Percentiles rank a stretch among this genome's conserved stretches.
phyloP scores from a whole-genome alignment of 176 grass and related monocot species.

The Alopecurus myosuroides region DNA sequence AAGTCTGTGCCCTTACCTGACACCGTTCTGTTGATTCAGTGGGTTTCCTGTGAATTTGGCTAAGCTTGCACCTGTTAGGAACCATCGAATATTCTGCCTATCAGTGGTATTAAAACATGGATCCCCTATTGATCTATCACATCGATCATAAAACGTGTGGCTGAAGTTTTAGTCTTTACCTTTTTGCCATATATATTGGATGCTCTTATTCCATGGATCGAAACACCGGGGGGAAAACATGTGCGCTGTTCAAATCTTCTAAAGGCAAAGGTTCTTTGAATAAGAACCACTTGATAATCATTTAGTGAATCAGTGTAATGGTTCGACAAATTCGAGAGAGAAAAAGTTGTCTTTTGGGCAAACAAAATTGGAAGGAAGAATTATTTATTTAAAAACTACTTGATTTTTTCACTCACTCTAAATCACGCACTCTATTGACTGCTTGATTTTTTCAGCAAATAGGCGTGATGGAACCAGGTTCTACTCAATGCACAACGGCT shows the following conservation, averaged over 20 bases:
- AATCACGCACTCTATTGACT: no score
- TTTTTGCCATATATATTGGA: background rate
- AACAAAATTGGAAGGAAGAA: no score
- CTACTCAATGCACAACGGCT: no score
- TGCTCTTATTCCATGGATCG: background rate
- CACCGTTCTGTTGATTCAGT: background rate
- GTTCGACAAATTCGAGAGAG: background rate
- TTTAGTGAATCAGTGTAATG: background rate
- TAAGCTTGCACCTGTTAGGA: conserved; percentile 5
- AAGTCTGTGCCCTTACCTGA: background rate
- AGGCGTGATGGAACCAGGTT: no score
- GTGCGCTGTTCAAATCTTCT: background rate
- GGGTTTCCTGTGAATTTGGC: conserved; percentile 12
- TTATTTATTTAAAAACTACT: no score
- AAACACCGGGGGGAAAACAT: background rate
- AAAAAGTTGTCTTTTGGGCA: no score
- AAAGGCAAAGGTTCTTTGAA: background rate
- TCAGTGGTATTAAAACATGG: background rate
- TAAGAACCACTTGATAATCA: background rate
- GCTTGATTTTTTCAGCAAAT: no score
- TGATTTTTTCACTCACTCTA: no score
- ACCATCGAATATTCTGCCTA: background rate
- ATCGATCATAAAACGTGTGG: background rate
- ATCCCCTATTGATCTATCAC: background rate
- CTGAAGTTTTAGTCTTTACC: background rate